Percentiles rank a stretch among this genome's conserved stretches.
Evolutionary conservation across 352 stramenopile species (phyloP).

Genomic region (Phytophthora quininea): DNA sequence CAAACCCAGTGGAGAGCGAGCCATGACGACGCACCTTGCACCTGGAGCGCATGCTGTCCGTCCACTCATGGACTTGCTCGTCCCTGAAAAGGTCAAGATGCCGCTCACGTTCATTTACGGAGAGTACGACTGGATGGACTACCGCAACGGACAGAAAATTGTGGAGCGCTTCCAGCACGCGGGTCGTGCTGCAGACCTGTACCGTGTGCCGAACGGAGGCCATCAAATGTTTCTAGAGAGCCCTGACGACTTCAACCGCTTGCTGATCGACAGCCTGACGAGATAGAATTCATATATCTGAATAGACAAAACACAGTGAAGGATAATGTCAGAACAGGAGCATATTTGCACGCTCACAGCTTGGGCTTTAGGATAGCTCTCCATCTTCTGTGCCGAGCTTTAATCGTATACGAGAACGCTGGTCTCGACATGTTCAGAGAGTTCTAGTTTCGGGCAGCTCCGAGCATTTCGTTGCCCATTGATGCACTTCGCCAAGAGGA

Average conservation of each 20-base stretch:
- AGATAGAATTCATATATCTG: conserved; percentile 14
- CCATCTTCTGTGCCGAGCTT: no score
- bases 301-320: no score
- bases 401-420: no score
- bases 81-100: conserved; percentile 69
- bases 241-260: conserved; percentile 65
- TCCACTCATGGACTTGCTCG: conserved; percentile 67
- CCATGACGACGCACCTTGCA: conserved; percentile 77
- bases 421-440: no score
- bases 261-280: conserved; percentile 53
- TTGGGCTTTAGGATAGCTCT: no score
- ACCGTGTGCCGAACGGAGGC: conserved; percentile 64
- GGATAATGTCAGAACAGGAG: no score
- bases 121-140: conserved; percentile 89
- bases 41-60: conserved; percentile 71
- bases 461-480: no score
- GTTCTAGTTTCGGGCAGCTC: no score
- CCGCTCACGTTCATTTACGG: conserved; percentile 87
- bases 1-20: conserved; percentile 74
- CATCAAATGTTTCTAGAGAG: conserved; percentile 90
- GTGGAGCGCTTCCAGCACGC: conserved; percentile 57
- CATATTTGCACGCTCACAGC: no score
- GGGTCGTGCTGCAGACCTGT: conserved; percentile 46
- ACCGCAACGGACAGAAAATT: conserved; percentile 64
- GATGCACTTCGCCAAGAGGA: no score